Conservation (phyloP, 2,329 filamentous ascomycete species). For the Colletotrichum sp. region DNA sequence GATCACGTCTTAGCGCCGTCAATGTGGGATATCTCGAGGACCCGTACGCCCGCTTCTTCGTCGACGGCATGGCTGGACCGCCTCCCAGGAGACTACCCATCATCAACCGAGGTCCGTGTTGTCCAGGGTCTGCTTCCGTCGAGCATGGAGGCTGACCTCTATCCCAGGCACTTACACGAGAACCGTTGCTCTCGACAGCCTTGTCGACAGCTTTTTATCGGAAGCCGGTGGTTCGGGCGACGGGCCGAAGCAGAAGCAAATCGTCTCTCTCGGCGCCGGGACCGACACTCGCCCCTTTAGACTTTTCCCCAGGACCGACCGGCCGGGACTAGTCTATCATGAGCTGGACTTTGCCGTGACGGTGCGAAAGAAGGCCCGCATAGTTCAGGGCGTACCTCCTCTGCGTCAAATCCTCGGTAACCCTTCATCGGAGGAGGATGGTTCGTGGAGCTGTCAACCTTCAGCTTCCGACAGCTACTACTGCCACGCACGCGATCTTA, state of each 20-base stretch:
- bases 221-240: constrained; percentile 30
- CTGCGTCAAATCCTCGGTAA: constrained; percentile 45
- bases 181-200: constrained; percentile 79
- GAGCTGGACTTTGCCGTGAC: constrained; percentile 89
- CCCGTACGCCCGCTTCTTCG: constrained; percentile 76
- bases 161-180: constrained; percentile 85
- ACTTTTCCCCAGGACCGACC: constrained; percentile 57
- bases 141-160: constrained; percentile 20
- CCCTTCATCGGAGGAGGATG: constrained; percentile 30
- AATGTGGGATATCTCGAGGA: constrained; percentile 85
- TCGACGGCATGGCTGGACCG: constrained; percentile 51
- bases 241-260: constrained; percentile 62
- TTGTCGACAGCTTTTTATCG: constrained; percentile 76
- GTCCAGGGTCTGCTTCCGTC: constrained; percentile 20
- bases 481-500: constrained; percentile 74
- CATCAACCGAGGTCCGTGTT: constrained; percentile 82
- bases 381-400: constrained; percentile 50
- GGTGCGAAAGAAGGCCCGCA: constrained; percentile 68
- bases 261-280: constrained; percentile 91
- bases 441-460: constrained; percentile 49
- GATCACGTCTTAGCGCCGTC: constrained; percentile 88
- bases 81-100: constrained; percentile 78
- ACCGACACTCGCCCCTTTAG: constrained; percentile 91
- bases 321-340: constrained; percentile 72
- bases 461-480: constrained; percentile 49